Evolutionary conservation across 768 basidiomycete genomes (phyloP), one percentile per base, ranked within the genome.

Genomic region (Podaxis sp.): DNA sequence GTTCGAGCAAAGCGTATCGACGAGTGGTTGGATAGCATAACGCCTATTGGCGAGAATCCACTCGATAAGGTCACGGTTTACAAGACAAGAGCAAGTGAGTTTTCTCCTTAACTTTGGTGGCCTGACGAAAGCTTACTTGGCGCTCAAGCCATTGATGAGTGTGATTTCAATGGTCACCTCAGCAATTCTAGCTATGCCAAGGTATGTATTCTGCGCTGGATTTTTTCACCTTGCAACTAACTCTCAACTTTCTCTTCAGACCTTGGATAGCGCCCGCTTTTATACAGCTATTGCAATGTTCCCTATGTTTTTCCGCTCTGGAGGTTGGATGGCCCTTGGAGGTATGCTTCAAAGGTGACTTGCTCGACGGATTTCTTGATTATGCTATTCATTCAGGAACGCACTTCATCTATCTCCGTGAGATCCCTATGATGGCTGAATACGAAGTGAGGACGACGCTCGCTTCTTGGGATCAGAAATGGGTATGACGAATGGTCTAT

Each of bases 111-210:
- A 8, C 40, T 60, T 42, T 52, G 54, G 6, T 3, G 42, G 60
- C 61, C 46, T 63, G 39, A 52, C 19, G 38, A 33, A 30, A 30
- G 46, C 38, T 28, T 26, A 57, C 36, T 19, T 19, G n/a, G 5
- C 38, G 49, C 13, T 55, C 8, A 59, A 89, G 89, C 80, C 61
- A 67, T 87, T 6, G 90, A 93, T 65, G 92, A 93, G 49, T 81
- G 82, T 48, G 92, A 94, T 72, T 87, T 87, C 68, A 85, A 90
- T 69, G 71, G 81, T 12, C 92, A 94, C 69, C 78, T 93, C 63
- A 92, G 89, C 71, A 94, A 94, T 69, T 92, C 91, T 0, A 87
- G 85, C 57, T 94, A 93, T 65, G 83, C 89, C 3, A 92, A 91
- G 79, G 88, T 84, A 61, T 15, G 76, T 67, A 19, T 15, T n/a